These are phyloP conservation scores for Colletotrichum musicola DNA, from an alignment of 2,329 filamentous ascomycete genomes.

Conservation along the genomic window DNA sequence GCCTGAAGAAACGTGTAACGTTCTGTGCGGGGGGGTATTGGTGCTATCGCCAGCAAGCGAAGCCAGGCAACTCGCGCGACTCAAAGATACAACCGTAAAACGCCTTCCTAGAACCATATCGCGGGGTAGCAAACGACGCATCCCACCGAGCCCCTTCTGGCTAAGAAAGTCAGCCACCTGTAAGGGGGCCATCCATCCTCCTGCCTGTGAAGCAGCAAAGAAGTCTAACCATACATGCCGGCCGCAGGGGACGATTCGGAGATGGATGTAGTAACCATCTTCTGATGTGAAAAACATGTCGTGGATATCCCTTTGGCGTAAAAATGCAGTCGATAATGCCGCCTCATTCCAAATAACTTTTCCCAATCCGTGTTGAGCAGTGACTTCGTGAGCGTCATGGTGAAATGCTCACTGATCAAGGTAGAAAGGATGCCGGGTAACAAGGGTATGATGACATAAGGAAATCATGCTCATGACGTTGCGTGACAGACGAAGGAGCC, in stretches of 20 bases:
- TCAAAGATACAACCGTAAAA: slow-evolving; percentile 55
- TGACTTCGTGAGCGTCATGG: slow-evolving; percentile 35
- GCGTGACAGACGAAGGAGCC: slow-evolving; percentile 33
- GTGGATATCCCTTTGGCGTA: slow-evolving; percentile 33
- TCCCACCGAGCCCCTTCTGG: slow-evolving; percentile 30
- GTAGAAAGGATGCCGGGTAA: slow-evolving; percentile 40
- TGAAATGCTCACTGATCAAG: slow-evolving; percentile 26
- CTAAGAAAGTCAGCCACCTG: slow-evolving; percentile 44
- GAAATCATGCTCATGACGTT: slow-evolving; percentile 39
- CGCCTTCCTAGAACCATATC: slow-evolving; percentile 50
- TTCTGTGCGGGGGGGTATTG: slow-evolving; percentile 55
- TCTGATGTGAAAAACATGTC: slow-evolving; percentile 32
- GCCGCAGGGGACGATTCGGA: slow-evolving; percentile 15
- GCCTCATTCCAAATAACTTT: slow-evolving; percentile 40
- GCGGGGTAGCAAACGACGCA: slow-evolving; percentile 38
- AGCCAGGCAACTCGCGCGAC: slow-evolving; percentile 51
- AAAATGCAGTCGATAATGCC: slow-evolving; percentile 40
- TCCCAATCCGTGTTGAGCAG: slow-evolving; percentile 40
- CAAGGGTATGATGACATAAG: slow-evolving; percentile 42
- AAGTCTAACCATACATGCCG: slow-evolving; percentile 38
- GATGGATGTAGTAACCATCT: slow-evolving; percentile 24
- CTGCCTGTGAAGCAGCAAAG: slow-evolving; percentile 47
- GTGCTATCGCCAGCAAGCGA: slow-evolving; percentile 41
- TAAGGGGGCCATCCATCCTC: slow-evolving; percentile 57
- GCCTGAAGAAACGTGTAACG: slow-evolving; percentile 51